These are phyloP conservation scores for Raffaelea deltoideospora DNA, from an alignment of 2,329 filamentous ascomycete genomes.

Conservation along the genomic window DNA sequence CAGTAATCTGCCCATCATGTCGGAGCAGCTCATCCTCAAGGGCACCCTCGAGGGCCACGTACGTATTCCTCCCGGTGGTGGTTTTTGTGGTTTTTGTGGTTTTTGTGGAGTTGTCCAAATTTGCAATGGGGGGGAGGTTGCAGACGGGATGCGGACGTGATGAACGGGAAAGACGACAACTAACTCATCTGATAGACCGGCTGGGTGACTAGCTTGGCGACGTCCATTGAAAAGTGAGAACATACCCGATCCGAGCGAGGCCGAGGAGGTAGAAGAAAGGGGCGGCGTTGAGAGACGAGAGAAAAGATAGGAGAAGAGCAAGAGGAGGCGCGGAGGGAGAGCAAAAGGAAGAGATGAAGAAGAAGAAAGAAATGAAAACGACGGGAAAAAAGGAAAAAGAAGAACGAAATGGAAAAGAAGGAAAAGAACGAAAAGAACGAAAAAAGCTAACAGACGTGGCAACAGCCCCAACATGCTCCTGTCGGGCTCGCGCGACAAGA, in stretches of 20 bases:
- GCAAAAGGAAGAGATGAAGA: no score
- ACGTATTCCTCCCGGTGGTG: conserved; percentile 22
- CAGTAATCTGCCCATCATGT: conserved; percentile 55
- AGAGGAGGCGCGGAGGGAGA: no score
- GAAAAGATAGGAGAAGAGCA: no score
- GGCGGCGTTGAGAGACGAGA: no score
- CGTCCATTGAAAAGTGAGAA: conserved; percentile 93
- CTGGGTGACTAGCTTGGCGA: conserved; percentile 98
- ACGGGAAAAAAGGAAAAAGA: no score
- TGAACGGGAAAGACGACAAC: not conserved
- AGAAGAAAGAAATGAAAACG: no score
- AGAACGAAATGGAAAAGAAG: not conserved
- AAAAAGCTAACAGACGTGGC: conserved; percentile 10
- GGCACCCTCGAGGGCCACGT: conserved; percentile 95
- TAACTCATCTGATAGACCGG: conserved; percentile 45
- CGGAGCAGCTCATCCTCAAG: conserved; percentile 91
- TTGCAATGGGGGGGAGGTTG: not conserved
- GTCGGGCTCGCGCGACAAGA: conserved; percentile 94
- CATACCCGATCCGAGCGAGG: conserved; percentile 5
- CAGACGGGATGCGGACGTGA: not conserved
- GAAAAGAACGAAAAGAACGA: no score
- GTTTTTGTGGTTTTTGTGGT: conserved; percentile 2
- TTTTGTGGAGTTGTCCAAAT: not conserved
- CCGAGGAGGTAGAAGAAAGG: no score
- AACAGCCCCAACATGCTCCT: conserved; percentile 96